These are phyloP conservation scores for Trametes polyzona DNA, from an alignment of 1,284 basidiomycete genomes.

Conservation along the genomic window DNA sequence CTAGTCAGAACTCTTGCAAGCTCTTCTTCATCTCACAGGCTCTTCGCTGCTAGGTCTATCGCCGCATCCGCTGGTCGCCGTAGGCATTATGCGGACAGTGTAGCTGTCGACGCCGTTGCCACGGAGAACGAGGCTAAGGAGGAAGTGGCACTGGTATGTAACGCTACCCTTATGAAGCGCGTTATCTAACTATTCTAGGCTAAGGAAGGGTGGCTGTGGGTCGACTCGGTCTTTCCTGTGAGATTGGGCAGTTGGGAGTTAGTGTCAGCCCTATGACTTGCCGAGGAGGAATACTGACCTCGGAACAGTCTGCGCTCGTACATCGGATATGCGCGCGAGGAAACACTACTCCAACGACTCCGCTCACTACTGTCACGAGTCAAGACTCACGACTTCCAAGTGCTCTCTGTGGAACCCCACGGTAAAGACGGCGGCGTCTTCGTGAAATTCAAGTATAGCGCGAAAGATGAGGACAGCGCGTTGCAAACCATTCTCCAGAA, in stretches of 20 bases:
- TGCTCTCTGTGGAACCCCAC: slow-evolving; percentile 63
- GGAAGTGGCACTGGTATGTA: slow-evolving; percentile 5
- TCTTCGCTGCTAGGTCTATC: background rate
- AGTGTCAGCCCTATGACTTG: slow-evolving; percentile 28
- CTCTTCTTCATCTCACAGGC: slow-evolving; percentile 4
- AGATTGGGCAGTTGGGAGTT: slow-evolving; percentile 56
- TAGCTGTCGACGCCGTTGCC: background rate
- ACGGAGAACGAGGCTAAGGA: background rate
- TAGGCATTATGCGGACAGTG: slow-evolving; percentile 14
- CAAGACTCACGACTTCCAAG: slow-evolving; percentile 56
- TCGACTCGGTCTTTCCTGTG: slow-evolving; percentile 63
- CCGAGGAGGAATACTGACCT: slow-evolving; percentile 7
- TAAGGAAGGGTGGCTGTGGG: slow-evolving; percentile 50
- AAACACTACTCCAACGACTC: slow-evolving; percentile 53
- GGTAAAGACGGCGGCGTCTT: slow-evolving; percentile 88
- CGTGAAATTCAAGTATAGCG: slow-evolving; percentile 73
- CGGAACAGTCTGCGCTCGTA: slow-evolving; percentile 60
- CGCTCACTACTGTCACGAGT: slow-evolving; percentile 53
- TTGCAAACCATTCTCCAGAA: slow-evolving; percentile 53
- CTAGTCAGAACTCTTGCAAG: slow-evolving; percentile 9
- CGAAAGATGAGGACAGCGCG: slow-evolving; percentile 43
- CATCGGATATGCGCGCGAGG: slow-evolving; percentile 59
- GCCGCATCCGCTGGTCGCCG: background rate
- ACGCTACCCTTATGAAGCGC: too few species aligned
- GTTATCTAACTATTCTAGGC: slow-evolving; percentile 18